Evolutionary conservation across 2,329 filamentous ascomycete species (phyloP).

Genomic region (Teratosphaeria gauchensis): DNA sequence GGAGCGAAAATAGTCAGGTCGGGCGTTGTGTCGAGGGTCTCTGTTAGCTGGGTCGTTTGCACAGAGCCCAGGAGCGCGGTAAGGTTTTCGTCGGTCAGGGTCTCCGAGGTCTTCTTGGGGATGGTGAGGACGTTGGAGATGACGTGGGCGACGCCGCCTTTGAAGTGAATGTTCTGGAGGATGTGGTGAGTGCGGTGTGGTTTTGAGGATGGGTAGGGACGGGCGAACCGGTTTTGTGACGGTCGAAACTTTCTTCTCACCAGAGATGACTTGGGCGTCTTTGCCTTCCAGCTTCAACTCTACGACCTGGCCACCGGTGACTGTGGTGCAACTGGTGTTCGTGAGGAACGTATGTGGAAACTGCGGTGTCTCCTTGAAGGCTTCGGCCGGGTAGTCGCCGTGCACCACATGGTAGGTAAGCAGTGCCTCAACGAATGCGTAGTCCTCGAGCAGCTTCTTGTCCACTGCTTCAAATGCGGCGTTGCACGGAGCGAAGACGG

Average conservation of each 20-base stretch:
- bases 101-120: constrained; percentile 24
- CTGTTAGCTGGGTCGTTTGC: constrained; percentile 28
- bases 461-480: constrained; percentile 34
- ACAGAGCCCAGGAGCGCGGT: constrained; percentile 32
- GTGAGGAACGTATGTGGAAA: constrained; percentile 44
- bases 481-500: constrained; percentile 50
- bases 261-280: constrained; percentile 41
- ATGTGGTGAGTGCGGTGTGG: constrained; percentile 1
- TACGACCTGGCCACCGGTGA: constrained; percentile 52
- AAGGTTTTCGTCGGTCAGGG: constrained; percentile 26
- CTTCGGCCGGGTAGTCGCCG: constrained; percentile 37
- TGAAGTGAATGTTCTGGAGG: constrained; percentile 33
- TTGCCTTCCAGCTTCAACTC: constrained; percentile 18
- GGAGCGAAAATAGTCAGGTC: constrained; percentile 58
- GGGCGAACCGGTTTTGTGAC: constrained; percentile 40
- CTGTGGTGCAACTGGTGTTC: constrained; percentile 44
- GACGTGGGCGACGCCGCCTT: constrained; percentile 38
- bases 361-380: constrained; percentile 23
- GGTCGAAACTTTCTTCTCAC: constrained; percentile 39
- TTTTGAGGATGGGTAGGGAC: background rate
- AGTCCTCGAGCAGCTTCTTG: background rate
- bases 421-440: constrained; percentile 32
- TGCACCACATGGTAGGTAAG: constrained; percentile 51
- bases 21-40: constrained; percentile 31
- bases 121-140: constrained; percentile 36